Evolutionary conservation across 2,329 filamentous ascomycete species (phyloP), one percentile per base, ranked within the genome.

Genomic region (Penicillium hesseltinei): DNA sequence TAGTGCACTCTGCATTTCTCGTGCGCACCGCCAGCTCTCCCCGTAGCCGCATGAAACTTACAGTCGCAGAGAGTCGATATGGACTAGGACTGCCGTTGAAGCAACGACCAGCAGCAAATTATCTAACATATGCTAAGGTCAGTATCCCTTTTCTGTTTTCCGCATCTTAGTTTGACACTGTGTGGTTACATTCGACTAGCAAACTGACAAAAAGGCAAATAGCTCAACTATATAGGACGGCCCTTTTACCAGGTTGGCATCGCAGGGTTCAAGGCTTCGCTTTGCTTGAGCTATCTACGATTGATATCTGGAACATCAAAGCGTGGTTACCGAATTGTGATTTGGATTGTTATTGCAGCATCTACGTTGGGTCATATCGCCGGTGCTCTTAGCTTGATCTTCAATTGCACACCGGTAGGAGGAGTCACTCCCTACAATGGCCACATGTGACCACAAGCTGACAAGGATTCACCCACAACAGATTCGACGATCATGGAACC

Each of bases 231-330:
- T 60, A 79, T 78, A 5, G 82, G 81, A 2, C 76, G 82, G 3
- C 82, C 82, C 0, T 77, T 84, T 44, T 84, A 84, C 58, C 81
- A 83, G 59, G 49, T 82, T 8, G 82, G 82, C 38, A 82, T 84
- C 66, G 80, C 79, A 58, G 82, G 82, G 56, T 84, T 84, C 75
- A 84, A 84, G 64, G 77, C 82, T 29, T 80, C 81, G 0, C 71
- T 84, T 2, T 72, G 82, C 56, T 77, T 83, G 62, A 81, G 79
- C 60, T 84, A 83, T 60, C 68, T 83, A 19, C 77, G 80, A 6
- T 74, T 84, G 2, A 72, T 84, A 35, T 76, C 77, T 42, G 77
- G 78, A 1, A 83, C 80, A 0, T 76, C 78, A 27, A 79, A 81
- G 51, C 71, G 64, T 23, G 44, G 60, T 0, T 84, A 83, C 49